Evolutionary conservation across 2,329 filamentous ascomycete genomes (phyloP), one percentile per base, ranked within the genome.

Genomic region (Ceratocystiopsis brevicomis): DNA sequence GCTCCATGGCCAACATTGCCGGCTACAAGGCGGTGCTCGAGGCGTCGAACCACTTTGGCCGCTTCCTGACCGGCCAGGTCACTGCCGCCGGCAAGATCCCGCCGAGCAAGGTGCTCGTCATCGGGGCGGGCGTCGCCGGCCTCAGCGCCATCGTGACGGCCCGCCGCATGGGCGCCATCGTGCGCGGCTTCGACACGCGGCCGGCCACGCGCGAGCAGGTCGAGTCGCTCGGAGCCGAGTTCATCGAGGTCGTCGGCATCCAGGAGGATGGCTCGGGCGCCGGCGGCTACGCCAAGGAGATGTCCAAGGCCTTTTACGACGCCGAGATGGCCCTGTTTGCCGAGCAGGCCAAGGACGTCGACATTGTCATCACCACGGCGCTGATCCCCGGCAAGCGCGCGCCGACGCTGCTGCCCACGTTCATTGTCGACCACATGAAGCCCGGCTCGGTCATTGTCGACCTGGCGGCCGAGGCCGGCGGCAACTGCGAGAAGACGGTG

Each of bases 281-380:
- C 10, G 85, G 86, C 25, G 86, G 86, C 15, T 94, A 94, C 54
- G 84, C 83, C 43, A 93, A 93, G 55, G 83, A 87, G 55, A 93
- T 93, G 85, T 90, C 83, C 44, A 86, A 88, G 54, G 85, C 88
- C 51, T 94, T 93, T 54, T 85, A 90, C 57, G 83, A 85, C 47
- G 85, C 85, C 6, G 84, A 94, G 58, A 92, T 92, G 84, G 87
- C 83, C 58, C 68, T 94, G 0, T 94, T 94, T 61, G 76, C 82
- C 56, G 81, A 90, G 51, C 86, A 93, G 58, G 82, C 81, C 48
- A 72, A 74, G 46, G 86, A 94, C 36, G 84, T 93, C 42, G 85
- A 94, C 59, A 93, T 94, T 49, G 81, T 94, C 48, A 81, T 94
- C 56, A 93, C 85, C 1, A 94, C 86, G 1, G 86, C 86, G n/a